These are phyloP conservation scores for Corymbia maculata DNA, from an alignment of 345 rosid species.

Conservation along the genomic window DNA sequence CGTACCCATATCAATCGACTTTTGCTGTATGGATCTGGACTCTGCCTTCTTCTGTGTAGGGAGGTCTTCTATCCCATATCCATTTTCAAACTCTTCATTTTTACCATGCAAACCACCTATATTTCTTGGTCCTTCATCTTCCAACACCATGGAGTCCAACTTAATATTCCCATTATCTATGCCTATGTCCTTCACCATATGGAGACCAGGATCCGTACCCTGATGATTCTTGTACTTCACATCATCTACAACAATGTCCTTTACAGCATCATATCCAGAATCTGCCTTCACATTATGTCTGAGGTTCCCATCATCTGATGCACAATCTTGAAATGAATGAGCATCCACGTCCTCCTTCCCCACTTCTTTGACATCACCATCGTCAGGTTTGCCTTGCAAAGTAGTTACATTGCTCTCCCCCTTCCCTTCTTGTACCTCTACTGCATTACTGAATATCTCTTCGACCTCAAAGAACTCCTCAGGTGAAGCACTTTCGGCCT, in stretches of 20 bases:
- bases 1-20: conserved; percentile 22
- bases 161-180: conserved; percentile 62
- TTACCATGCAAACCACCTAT: conserved; percentile 22
- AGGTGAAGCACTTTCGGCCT: conserved; percentile 61
- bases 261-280: conserved; percentile 49
- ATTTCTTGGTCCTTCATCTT: conserved; percentile 19
- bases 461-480: conserved; percentile 98
- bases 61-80: conserved; percentile 27
- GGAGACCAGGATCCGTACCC: conserved; percentile 38
- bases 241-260: conserved; percentile 93
- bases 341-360: conserved; percentile 64
- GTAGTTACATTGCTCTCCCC: conserved; percentile 15
- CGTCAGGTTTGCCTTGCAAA: not conserved
- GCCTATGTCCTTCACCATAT: conserved; percentile 51
- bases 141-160: conserved; percentile 12
- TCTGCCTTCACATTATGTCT: conserved; percentile 35
- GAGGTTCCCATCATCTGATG: conserved; percentile 55
- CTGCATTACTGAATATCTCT: conserved; percentile 75
- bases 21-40: conserved; percentile 15
- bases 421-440: conserved; percentile 56
- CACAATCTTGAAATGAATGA: conserved; percentile 64
- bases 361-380: conserved; percentile 38
- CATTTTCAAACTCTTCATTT: conserved; percentile 28
- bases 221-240: conserved; percentile 58
- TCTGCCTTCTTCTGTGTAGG: conserved; percentile 22